Percentiles rank a stretch among this genome's conserved stretches.
Evolutionary conservation across 805 yeast species (phyloP).

Genomic region (Candida tibetensis): DNA sequence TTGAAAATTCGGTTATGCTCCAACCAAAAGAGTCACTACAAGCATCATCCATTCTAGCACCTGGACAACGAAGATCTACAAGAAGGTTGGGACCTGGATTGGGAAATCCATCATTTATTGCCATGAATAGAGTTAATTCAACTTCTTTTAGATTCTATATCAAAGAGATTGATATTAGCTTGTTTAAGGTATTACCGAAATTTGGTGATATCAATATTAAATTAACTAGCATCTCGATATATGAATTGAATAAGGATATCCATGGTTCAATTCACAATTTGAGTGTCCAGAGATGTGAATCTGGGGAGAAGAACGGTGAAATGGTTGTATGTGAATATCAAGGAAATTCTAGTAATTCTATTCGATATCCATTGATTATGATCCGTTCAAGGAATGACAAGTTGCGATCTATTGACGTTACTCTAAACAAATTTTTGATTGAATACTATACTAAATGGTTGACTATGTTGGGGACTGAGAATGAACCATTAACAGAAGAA

Average conservation of each 20-base stretch:
- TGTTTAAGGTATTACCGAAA: constrained; percentile 16
- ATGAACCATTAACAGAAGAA: not conserved
- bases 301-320: constrained; percentile 3
- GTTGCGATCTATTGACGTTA: constrained; percentile 37
- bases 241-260: constrained; percentile 17
- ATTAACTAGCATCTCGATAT: constrained; percentile 16
- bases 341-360: constrained; percentile 7
- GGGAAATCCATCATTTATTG: constrained; percentile 14
- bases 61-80: constrained; percentile 12
- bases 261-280: constrained; percentile 23
- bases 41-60: not conserved
- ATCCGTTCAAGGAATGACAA: constrained; percentile 23
- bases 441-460: constrained; percentile 66
- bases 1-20: constrained; percentile 10
- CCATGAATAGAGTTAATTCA: constrained; percentile 35
- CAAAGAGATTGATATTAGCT: constrained; percentile 15
- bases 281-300: constrained; percentile 13
- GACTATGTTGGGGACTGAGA: constrained; percentile 34
- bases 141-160: constrained; percentile 33
- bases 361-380: constrained; percentile 22
- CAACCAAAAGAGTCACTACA: not conserved
- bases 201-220: constrained; percentile 26
- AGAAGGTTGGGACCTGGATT: constrained; percentile 14
- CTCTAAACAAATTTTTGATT: constrained; percentile 46
- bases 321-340: constrained; percentile 22